Conservation (phyloP, 129 eudicot species). For the Escallonia herrerae region DNA sequence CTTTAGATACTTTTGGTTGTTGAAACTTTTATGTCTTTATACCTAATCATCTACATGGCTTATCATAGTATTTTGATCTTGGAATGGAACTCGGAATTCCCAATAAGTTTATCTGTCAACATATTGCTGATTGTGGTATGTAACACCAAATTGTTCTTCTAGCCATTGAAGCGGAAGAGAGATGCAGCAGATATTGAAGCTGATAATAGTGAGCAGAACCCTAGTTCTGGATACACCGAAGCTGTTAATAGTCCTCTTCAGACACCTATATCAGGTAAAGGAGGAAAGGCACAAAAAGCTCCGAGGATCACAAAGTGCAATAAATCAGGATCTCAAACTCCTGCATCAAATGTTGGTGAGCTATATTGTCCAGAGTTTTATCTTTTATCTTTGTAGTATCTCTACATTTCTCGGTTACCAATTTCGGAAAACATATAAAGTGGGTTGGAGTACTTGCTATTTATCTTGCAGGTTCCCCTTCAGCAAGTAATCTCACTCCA, state of each 20-base stretch:
- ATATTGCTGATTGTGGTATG: constrained; percentile 1
- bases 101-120: neutral
- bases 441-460: neutral
- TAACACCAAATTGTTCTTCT: constrained; percentile 2
- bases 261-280: constrained; percentile 65
- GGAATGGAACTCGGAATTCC: too few species aligned
- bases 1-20: too few species aligned
- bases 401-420: too few species aligned
- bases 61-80: too few species aligned
- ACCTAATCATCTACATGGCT: too few species aligned
- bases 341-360: constrained; percentile 64
- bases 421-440: too few species aligned
- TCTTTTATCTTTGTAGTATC: neutral
- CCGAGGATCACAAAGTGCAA: constrained; percentile 63
- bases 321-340: constrained; percentile 54
- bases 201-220: constrained; percentile 38
- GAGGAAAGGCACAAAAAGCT: constrained; percentile 43
- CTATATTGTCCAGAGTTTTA: neutral
- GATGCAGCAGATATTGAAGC: constrained; percentile 43
- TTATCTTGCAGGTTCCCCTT: constrained; percentile 71
- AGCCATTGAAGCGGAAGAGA: constrained; percentile 74
- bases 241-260: constrained; percentile 41
- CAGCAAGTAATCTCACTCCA: constrained; percentile 76
- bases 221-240: constrained; percentile 41
- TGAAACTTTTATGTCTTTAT: too few species aligned